Conservation (phyloP, 306 rosid species). For the Ormosia semicastrata region DNA sequence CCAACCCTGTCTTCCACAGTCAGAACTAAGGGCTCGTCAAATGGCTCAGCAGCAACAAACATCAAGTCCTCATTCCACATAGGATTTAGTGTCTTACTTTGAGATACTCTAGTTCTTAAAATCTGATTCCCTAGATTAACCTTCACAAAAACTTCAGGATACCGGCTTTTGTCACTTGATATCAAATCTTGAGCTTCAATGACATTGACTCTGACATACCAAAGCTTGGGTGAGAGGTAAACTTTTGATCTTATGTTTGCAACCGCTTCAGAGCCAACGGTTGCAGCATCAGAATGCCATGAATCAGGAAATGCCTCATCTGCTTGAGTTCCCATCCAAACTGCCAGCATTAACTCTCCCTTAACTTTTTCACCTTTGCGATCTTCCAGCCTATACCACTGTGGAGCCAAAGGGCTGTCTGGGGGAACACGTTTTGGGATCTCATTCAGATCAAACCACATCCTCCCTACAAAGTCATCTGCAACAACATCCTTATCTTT, state of each 20-base stretch:
- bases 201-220: slow-evolving; percentile 89
- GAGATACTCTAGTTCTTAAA: slow-evolving; percentile 64
- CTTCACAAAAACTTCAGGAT: slow-evolving; percentile 80
- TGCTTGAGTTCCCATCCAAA: slow-evolving; percentile 99
- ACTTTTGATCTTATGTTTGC: slow-evolving; percentile 74
- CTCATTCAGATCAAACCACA: slow-evolving; percentile 67
- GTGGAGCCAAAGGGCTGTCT: slow-evolving; percentile 91
- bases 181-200: slow-evolving; percentile 91
- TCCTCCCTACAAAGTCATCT: slow-evolving; percentile 76
- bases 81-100: slow-evolving; percentile 61
- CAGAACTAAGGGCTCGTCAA: slow-evolving; percentile 73
- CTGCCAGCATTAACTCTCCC: slow-evolving; percentile 91
- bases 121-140: slow-evolving; percentile 58
- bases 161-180: slow-evolving; percentile 64
- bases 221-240: slow-evolving; percentile 82
- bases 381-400: slow-evolving; percentile 79
- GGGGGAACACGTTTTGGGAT: slow-evolving; percentile 84
- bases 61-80: slow-evolving; percentile 91
- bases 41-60: slow-evolving; percentile 83
- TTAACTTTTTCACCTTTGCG: slow-evolving; percentile 62
- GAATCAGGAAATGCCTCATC: slow-evolving; percentile 93
- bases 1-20: slow-evolving; percentile 77
- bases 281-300: slow-evolving; percentile 94
- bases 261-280: slow-evolving; percentile 68
- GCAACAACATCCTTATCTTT: slow-evolving; percentile 79